phyloP scores from a whole-genome alignment of 192 early-diverging fungal species.

The Coemansia sp. region DNA sequence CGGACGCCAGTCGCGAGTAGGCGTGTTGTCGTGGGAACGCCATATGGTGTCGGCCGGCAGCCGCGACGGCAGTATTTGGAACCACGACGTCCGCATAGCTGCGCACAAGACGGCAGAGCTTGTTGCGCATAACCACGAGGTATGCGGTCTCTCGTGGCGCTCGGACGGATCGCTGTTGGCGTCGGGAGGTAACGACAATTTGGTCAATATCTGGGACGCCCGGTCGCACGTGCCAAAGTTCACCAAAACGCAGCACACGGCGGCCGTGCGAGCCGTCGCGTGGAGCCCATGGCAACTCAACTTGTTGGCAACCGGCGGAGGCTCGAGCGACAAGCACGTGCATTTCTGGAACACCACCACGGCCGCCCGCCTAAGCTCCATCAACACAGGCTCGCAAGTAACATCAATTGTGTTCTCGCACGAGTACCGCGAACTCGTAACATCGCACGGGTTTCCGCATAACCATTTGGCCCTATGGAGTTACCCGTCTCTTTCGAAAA shows the following conservation, averaged over 20 bases:
- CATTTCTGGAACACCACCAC: slow-evolving; percentile 91
- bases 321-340: slow-evolving; percentile 84
- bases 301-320: slow-evolving; percentile 88
- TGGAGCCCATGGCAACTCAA: slow-evolving; percentile 93
- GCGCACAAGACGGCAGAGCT: slow-evolving; percentile 78
- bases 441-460: slow-evolving; percentile 90
- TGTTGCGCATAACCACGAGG: slow-evolving; percentile 68
- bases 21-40: slow-evolving; percentile 83
- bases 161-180: slow-evolving; percentile 77
- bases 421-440: slow-evolving; percentile 81
- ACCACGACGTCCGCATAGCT: slow-evolving; percentile 91
- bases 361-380: slow-evolving; percentile 58
- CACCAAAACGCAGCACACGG: slow-evolving; percentile 73
- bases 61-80: slow-evolving; percentile 87
- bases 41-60: slow-evolving; percentile 82
- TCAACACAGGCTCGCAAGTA: slow-evolving; percentile 87
- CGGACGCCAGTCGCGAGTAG: slow-evolving; percentile 78
- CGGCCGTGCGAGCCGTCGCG: slow-evolving; percentile 92
- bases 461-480: slow-evolving; percentile 86
- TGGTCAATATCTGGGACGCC: slow-evolving; percentile 87
- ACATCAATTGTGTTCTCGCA: slow-evolving; percentile 90
- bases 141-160: slow-evolving; percentile 90
- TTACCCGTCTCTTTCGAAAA: slow-evolving; percentile 70
- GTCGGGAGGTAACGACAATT: slow-evolving; percentile 93
- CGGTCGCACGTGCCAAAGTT: slow-evolving; percentile 64